Evolutionary conservation across 306 rosid species (phyloP), one percentile per base, ranked within the genome.

Genomic region (Trifolium pratense): DNA sequence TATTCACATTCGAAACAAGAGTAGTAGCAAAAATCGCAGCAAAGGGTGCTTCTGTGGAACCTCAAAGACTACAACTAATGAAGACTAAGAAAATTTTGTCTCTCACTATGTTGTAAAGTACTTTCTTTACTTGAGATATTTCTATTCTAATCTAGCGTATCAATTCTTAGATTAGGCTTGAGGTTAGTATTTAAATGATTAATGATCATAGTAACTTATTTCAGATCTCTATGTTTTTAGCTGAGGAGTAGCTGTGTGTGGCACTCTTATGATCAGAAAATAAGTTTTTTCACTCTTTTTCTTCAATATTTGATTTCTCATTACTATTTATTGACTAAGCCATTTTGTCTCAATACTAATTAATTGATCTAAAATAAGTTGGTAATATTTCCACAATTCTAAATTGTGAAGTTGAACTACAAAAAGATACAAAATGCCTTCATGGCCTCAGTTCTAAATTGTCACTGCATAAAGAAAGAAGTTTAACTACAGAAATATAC

Each of bases 11-110:
- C 87, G 89, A 31, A 79, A 83, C 84, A 90, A 73, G 73, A 82
- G 71, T 46, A 76, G 40, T 31, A 59, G 75, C 23, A 88, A 83
- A 71, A 86, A 79, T 83, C 84, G 82, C 61, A 86, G 34, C 64
- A 95, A 88, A 79, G 68, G 68, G 23, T 74, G 93, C 37, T 82
- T 86, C 59, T 86, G 97, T 78, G 97, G 93, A 70, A 89, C 91
- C 76, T 61, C 88, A 66, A 88, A 83, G 87, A 89, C 97, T 42
- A 65, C 87, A 31, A 80, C 89, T 32, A 75, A 79, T 25, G 97
- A 84, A 68, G 93, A 90, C 23, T 95, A 80, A 87, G 75, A 29
- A 52, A 56, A 61, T 68, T 17, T 61, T 66, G 70, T 49, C 60
- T 65, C 83, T 68, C 84, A 84, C 67, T 69, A 23, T 63, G 42